Percentiles rank a stretch among this genome's conserved stretches.
Evolutionary conservation across 768 basidiomycete species (phyloP).

Genomic region (Cystofilobasidium capitatum): DNA sequence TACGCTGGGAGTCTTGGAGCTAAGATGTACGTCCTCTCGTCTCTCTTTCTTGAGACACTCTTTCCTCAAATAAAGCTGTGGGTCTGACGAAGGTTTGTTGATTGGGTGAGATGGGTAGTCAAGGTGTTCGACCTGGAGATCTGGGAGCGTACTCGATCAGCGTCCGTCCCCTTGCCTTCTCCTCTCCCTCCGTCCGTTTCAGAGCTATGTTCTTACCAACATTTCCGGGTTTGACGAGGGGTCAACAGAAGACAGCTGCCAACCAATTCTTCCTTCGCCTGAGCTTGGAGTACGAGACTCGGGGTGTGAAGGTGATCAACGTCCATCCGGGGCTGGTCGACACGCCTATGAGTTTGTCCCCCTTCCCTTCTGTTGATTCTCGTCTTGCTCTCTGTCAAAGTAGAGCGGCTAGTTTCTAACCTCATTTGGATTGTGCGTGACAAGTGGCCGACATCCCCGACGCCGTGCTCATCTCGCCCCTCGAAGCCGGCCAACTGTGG

Average conservation of each 20-base stretch:
- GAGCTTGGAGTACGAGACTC: not conserved
- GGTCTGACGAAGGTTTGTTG: not conserved
- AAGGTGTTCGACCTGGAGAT: not conserved
- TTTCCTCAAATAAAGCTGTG: too few species aligned
- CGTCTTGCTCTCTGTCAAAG: not conserved
- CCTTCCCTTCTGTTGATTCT: not conserved
- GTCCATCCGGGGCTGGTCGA: not conserved
- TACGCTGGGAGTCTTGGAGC: too few species aligned
- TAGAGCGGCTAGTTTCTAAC: not conserved
- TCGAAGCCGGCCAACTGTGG: not conserved
- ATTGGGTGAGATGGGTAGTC: not conserved
- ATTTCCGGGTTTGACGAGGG: not conserved
- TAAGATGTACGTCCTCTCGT: too few species aligned
- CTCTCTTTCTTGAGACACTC: too few species aligned
- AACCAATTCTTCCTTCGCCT: slow-evolving; percentile 11
- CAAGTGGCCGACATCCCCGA: not conserved
- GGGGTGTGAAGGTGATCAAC: not conserved
- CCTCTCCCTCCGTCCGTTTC: too few species aligned
- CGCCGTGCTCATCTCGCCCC: not conserved
- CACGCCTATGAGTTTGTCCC: too few species aligned
- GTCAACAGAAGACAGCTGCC: not conserved
- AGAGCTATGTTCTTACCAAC: not conserved
- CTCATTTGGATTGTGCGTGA: not conserved
- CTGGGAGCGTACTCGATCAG: not conserved
- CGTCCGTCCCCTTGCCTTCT: not conserved